A percentile compares a stretch with the other conserved stretches of the same genome.
Conservation (phyloP, 345 rosid species). For the Punica granatum region DNA sequence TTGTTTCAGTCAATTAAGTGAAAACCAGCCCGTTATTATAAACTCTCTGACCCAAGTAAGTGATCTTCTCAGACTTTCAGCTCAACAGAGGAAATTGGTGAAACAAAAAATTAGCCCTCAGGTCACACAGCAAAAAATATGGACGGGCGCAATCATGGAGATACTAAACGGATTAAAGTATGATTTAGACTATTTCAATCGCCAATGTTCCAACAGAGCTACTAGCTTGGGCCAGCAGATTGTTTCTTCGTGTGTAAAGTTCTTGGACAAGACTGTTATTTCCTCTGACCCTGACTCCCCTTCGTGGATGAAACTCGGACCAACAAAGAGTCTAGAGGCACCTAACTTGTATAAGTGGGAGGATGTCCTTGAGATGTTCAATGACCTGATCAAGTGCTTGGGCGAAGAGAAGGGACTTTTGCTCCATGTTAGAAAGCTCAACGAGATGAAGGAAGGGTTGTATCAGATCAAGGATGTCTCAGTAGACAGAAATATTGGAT, state of each 20-base stretch:
- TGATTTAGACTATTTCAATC: constrained; percentile 41
- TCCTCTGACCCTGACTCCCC: constrained; percentile 35
- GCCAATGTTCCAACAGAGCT: constrained; percentile 27
- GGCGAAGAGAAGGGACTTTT: constrained; percentile 28
- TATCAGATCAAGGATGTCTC: constrained; percentile 56
- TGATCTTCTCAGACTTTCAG: constrained; percentile 47
- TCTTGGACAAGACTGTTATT: constrained; percentile 35
- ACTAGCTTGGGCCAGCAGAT: constrained; percentile 57
- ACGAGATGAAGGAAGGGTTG: constrained; percentile 80
- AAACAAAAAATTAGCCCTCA: constrained; percentile 48
- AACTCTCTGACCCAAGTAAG: constrained; percentile 49
- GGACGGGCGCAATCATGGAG: constrained; percentile 59
- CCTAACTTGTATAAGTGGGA: constrained; percentile 45
- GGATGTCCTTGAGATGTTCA: constrained; percentile 74
- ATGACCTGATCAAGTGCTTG: constrained; percentile 51
- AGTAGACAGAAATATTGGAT: constrained; percentile 58
- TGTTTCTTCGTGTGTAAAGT: constrained; percentile 46
- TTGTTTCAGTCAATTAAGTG: constrained; percentile 30
- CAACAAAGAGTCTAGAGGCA: constrained; percentile 27
- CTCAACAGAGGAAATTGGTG: constrained; percentile 65
- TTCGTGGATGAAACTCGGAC: constrained; percentile 65
- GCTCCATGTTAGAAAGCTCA: constrained; percentile 50
- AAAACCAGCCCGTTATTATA: constrained; percentile 50
- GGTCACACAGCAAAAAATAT: constrained; percentile 65
- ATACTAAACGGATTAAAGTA: constrained; percentile 41